Conservation (phyloP, 495 filamentous ascomycete genomes). For the Cladorrhinum samala region DNA sequence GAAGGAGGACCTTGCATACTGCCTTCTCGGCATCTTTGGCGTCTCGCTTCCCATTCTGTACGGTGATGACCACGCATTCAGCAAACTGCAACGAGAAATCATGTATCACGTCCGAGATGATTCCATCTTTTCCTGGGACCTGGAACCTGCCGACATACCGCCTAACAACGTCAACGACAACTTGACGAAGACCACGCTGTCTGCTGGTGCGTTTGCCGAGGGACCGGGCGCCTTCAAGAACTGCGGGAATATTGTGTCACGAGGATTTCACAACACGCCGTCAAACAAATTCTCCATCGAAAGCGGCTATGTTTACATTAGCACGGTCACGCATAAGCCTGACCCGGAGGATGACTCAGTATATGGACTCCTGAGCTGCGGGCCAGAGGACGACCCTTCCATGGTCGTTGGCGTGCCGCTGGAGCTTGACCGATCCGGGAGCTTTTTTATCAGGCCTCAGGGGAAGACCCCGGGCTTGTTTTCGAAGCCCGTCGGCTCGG, state of each 20-base stretch:
- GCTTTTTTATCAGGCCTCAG: background rate
- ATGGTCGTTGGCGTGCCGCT: background rate
- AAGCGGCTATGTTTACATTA: background rate
- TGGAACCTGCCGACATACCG: too few species aligned
- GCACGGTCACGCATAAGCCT: background rate
- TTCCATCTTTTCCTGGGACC: background rate
- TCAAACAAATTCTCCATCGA: conserved; percentile 1
- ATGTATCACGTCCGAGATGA: background rate
- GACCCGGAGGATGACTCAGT: background rate
- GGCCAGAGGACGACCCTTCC: background rate
- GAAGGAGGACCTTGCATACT: conserved; percentile 37
- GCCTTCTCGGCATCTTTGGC: conserved; percentile 36
- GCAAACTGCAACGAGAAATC: background rate
- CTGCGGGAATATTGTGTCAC: background rate
- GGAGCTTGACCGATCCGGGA: background rate
- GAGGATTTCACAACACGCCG: background rate
- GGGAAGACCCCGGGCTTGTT: background rate
- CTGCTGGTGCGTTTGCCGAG: background rate
- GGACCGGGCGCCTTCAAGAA: background rate
- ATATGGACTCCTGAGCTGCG: background rate
- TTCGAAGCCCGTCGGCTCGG: background rate
- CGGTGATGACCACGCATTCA: conserved; percentile 27
- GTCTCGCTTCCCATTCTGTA: conserved; percentile 39
- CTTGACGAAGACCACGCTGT: too few species aligned
- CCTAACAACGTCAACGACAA: too few species aligned